phyloP scores from a whole-genome alignment of 495 filamentous ascomycete genomes.

The Stereocaulon alpinum region DNA sequence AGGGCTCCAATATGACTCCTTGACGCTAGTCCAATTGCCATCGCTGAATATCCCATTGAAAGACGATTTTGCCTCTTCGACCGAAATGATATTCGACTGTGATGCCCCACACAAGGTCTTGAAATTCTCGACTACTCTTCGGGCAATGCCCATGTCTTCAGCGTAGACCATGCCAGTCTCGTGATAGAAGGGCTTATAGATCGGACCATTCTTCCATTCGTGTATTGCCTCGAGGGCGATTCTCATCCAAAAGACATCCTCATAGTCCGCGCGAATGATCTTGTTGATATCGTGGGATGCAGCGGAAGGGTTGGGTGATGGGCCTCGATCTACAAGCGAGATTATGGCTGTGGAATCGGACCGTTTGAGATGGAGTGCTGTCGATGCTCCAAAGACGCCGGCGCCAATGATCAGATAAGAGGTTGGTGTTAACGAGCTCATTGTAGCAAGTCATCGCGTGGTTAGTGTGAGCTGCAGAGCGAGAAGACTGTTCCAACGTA shows the following conservation, averaged over 20 bases:
- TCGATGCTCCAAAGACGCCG: constrained; percentile 36
- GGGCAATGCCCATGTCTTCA: neutral
- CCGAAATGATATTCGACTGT: too few relatives aligned
- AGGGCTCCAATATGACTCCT: neutral
- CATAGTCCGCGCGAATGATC: constrained; percentile 54
- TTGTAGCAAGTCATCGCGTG: too few relatives aligned
- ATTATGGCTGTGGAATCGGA: constrained; percentile 5
- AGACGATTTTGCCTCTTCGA: too few relatives aligned
- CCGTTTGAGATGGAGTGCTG: constrained; percentile 34
- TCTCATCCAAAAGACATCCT: constrained; percentile 41
- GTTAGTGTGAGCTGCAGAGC: too few relatives aligned
- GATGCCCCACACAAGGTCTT: too few relatives aligned
- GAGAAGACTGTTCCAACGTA: too few relatives aligned
- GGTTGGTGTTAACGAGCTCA: too few relatives aligned
- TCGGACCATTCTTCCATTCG: neutral
- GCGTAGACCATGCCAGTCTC: neutral
- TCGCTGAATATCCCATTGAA: too few relatives aligned
- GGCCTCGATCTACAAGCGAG: neutral
- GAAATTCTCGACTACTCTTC: neutral
- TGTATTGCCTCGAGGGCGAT: constrained; percentile 47
- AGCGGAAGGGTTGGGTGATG: constrained; percentile 21
- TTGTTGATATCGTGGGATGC: constrained; percentile 60
- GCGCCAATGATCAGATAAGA: constrained; percentile 31
- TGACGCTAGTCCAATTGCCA: too few relatives aligned
- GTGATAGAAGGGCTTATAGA: neutral